These are phyloP conservation scores for Takashimella tepidaria DNA, from an alignment of 1,284 basidiomycete species.

Conservation along the genomic window DNA sequence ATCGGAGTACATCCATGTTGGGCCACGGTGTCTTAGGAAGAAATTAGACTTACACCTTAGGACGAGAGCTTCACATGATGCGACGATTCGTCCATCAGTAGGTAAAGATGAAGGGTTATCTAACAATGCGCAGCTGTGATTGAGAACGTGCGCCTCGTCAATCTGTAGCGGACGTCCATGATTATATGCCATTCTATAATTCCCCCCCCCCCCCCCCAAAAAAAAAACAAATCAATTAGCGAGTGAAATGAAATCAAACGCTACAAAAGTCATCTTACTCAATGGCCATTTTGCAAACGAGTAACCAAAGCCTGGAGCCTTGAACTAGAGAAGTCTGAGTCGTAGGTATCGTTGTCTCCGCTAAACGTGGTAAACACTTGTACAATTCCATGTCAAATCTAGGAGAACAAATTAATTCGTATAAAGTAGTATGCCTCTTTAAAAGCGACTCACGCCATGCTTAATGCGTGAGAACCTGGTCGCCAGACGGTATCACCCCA, in stretches of 20 bases:
- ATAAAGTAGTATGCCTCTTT: not conserved
- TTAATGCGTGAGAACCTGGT: constrained; percentile 22
- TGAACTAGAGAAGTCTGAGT: constrained; percentile 11
- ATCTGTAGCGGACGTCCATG: constrained; percentile 15
- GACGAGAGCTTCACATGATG: constrained; percentile 14
- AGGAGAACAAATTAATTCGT: not conserved
- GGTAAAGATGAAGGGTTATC: constrained; percentile 14
- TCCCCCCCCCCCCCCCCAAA: too few species aligned
- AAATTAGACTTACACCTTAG: not conserved
- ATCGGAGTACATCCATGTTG: too few species aligned
- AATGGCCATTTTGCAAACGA: constrained; percentile 10
- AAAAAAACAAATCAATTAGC: too few species aligned
- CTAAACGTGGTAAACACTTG: constrained; percentile 18
- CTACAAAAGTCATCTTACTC: too few species aligned
- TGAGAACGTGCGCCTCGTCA: constrained; percentile 11
- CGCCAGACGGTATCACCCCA: constrained; percentile 28
- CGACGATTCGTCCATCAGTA: constrained; percentile 19
- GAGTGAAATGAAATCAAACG: too few species aligned
- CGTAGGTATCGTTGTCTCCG: constrained; percentile 7
- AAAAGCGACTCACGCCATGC: constrained; percentile 17
- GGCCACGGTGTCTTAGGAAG: too few species aligned
- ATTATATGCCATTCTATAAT: constrained; percentile 22
- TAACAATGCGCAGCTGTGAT: constrained; percentile 13
- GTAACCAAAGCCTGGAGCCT: constrained; percentile 21
- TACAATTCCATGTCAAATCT: constrained; percentile 25